Percentiles rank a stretch among this genome's conserved stretches.
These are phyloP conservation scores for Hericium rajendrae DNA, from an alignment of 768 basidiomycete genomes.

Conservation along the genomic window DNA sequence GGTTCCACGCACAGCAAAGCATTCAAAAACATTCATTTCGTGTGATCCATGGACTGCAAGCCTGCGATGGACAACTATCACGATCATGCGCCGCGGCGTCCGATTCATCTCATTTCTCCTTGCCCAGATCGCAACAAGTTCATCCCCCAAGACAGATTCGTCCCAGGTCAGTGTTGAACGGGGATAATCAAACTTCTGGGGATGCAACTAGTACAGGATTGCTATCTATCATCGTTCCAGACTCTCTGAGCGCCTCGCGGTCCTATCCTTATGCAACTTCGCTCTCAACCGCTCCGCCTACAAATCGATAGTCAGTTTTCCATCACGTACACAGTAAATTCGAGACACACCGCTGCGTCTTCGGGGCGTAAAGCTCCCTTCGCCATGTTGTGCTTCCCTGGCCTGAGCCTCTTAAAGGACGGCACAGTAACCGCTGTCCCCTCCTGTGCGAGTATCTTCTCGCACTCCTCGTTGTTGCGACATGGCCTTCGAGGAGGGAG, in stretches of 20 bases:
- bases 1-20: constrained; percentile 15
- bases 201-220: too few relatives aligned
- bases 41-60: too few relatives aligned
- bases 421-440: constrained; percentile 24
- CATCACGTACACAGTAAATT: neutral
- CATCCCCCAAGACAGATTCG: too few relatives aligned
- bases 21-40: constrained; percentile 11
- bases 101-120: too few relatives aligned
- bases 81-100: too few relatives aligned
- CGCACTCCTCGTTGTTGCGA: constrained; percentile 66
- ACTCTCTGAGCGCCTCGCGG: neutral
- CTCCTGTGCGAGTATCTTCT: constrained; percentile 41
- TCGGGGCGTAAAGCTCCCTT: constrained; percentile 77
- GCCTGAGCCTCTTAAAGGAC: constrained; percentile 43
- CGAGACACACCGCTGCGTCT: constrained; percentile 61
- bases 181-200: too few relatives aligned
- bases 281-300: constrained; percentile 67
- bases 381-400: constrained; percentile 82
- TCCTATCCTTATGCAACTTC: constrained; percentile 19
- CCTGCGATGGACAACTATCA: too few relatives aligned
- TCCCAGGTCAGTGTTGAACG: too few relatives aligned
- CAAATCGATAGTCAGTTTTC: neutral
- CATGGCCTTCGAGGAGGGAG: constrained; percentile 60
- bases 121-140: too few relatives aligned
- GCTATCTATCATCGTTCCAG: neutral